A percentile compares a stretch with the other conserved stretches of the same genome.
These are phyloP conservation scores for Bauhinia variegata DNA, from an alignment of 306 rosid genomes.

Conservation along the genomic window DNA sequence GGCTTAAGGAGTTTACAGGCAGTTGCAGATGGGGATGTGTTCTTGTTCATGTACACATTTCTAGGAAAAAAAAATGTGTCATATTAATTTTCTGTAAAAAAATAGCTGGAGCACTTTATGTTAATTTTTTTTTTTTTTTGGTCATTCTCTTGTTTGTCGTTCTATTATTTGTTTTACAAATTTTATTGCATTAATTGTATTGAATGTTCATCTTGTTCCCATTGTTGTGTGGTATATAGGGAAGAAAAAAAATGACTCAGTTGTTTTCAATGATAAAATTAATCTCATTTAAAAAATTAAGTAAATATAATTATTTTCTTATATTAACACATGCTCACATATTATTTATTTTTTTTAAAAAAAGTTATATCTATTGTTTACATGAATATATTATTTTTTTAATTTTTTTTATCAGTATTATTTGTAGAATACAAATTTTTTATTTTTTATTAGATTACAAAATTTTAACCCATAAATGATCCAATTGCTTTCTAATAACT, in stretches of 20 bases:
- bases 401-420: no score
- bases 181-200: constrained; percentile 33
- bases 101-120: constrained; percentile 10
- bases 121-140: not conserved
- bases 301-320: no score
- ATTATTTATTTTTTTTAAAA: no score
- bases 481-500: no score
- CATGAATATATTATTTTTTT: no score
- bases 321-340: no score
- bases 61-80: constrained; percentile 34
- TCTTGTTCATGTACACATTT: constrained; percentile 45
- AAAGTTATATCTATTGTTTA: no score
- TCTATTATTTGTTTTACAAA: not conserved
- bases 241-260: constrained; percentile 21
- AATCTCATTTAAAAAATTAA: no score
- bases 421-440: no score
- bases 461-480: no score
- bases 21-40: constrained; percentile 33
- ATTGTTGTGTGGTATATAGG: constrained; percentile 28
- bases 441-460: no score
- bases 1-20: constrained; percentile 26
- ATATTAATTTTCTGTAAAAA: constrained; percentile 52
- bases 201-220: constrained; percentile 20
- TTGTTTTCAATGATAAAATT: no score
- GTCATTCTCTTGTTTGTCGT: constrained; percentile 22